Percentiles rank a stretch among this genome's conserved stretches.
These are phyloP conservation scores for Rhodotorula diobovata DNA, from an alignment of 768 basidiomycete genomes.

Conservation along the genomic window DNA sequence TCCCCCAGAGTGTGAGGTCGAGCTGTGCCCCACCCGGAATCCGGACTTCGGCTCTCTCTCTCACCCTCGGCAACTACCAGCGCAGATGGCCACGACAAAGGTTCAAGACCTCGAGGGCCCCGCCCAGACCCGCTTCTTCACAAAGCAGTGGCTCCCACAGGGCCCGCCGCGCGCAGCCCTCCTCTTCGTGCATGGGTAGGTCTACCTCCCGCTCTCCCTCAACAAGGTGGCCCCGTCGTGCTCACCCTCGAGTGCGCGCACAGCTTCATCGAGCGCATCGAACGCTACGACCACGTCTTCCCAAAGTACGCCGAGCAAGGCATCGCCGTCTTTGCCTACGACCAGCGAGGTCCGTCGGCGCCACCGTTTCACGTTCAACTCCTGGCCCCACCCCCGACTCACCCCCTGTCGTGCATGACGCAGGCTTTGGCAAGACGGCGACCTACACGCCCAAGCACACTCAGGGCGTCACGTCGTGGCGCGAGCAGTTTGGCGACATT, in stretches of 20 bases:
- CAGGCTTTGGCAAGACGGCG: slow-evolving; percentile 41
- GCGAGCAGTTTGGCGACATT: slow-evolving; percentile 37
- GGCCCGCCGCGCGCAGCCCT: background rate
- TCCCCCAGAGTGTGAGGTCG: no score
- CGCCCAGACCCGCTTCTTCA: slow-evolving; percentile 5
- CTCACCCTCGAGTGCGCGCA: no score
- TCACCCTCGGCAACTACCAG: no score
- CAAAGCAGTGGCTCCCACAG: slow-evolving; percentile 27
- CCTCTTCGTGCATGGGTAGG: slow-evolving; percentile 38
- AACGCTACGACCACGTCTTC: slow-evolving; percentile 41
- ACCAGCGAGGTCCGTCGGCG: slow-evolving; percentile 35
- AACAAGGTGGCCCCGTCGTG: background rate
- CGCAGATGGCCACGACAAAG: background rate
- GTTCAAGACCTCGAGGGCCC: slow-evolving; percentile 6
- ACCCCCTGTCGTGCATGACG: background rate
- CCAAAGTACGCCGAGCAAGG: slow-evolving; percentile 32
- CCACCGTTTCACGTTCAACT: no score
- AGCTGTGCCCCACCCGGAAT: no score
- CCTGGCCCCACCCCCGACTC: background rate
- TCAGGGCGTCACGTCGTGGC: slow-evolving; percentile 33
- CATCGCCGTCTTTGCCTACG: slow-evolving; percentile 39
- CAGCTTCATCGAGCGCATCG: slow-evolving; percentile 40
- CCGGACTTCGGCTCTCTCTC: background rate
- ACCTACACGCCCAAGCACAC: slow-evolving; percentile 19
- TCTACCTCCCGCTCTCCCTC: background rate